These are phyloP conservation scores for Nannochloropsis salina DNA, from an alignment of 108 stramenopile species.

Conservation along the genomic window DNA sequence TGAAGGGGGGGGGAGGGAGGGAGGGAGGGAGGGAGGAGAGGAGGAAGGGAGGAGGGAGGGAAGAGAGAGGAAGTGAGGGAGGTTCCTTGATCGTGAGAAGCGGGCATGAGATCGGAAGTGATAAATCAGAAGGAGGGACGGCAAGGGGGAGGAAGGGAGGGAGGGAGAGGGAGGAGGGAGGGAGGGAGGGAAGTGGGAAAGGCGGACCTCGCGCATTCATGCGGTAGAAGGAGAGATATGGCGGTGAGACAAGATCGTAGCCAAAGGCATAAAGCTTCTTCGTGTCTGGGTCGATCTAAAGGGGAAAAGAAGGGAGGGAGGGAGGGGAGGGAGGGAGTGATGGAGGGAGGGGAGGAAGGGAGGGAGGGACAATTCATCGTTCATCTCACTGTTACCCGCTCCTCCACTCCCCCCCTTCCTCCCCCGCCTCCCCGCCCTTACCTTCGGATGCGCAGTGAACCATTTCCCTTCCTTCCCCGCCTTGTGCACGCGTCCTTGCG, in stretches of 20 bases:
- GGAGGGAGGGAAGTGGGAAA: neutral
- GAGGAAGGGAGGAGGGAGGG: neutral
- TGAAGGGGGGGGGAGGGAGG: neutral
- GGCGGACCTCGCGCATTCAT: neutral
- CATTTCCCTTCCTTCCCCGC: neutral
- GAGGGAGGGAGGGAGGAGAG: neutral
- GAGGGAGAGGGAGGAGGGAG: too few species aligned
- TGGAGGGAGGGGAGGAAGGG: constrained; percentile 6
- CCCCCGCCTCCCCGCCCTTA: too few species aligned
- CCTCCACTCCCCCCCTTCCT: too few species aligned
- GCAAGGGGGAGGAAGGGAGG: neutral
- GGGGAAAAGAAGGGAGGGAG: neutral
- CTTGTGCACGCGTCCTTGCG: neutral
- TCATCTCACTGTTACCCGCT: too few species aligned
- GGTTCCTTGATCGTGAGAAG: neutral
- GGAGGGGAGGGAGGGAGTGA: neutral
- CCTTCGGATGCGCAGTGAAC: neutral
- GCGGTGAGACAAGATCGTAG: neutral
- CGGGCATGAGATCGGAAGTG: too few species aligned
- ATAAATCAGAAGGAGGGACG: too few species aligned
- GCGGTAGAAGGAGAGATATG: neutral
- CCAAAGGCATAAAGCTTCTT: too few species aligned
- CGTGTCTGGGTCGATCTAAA: neutral
- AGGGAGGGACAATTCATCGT: too few species aligned
- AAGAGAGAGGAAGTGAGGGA: neutral